phyloP scores from a whole-genome alignment of 73 alveolate genomes.

The Stentor roeselii region DNA sequence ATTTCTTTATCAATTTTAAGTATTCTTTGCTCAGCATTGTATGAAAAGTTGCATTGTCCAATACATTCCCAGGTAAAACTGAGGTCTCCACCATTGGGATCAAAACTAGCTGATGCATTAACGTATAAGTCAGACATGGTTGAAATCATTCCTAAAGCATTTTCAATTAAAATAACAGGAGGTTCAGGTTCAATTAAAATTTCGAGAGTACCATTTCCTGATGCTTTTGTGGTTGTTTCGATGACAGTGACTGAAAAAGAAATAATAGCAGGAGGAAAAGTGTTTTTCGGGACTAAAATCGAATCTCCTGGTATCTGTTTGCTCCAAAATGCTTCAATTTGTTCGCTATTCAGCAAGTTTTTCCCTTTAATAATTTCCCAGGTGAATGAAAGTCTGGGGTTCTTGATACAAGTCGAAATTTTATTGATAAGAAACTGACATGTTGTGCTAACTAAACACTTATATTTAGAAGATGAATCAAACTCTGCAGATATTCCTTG shows the following conservation, averaged over 20 bases:
- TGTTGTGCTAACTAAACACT: neutral
- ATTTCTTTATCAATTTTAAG: too few species aligned
- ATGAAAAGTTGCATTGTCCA: too few species aligned
- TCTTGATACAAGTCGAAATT: neutral
- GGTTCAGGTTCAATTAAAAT: neutral
- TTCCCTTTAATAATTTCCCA: neutral
- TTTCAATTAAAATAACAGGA: neutral
- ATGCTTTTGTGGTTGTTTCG: neutral
- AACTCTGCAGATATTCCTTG: neutral
- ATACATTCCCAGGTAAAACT: too few species aligned
- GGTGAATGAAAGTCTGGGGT: neutral
- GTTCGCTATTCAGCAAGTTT: neutral
- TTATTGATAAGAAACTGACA: neutral
- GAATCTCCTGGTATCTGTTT: neutral
- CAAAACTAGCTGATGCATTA: neutral
- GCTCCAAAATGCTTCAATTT: neutral
- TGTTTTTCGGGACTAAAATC: neutral
- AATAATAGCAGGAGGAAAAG: neutral
- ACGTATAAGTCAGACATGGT: neutral
- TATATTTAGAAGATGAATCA: neutral
- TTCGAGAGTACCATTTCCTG: neutral
- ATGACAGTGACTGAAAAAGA: neutral
- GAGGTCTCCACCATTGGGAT: neutral
- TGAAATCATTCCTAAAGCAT: neutral
- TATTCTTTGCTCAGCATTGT: too few species aligned